These are phyloP conservation scores for Hypoxylon intermedium DNA, from an alignment of 495 filamentous ascomycete genomes.

Conservation along the genomic window DNA sequence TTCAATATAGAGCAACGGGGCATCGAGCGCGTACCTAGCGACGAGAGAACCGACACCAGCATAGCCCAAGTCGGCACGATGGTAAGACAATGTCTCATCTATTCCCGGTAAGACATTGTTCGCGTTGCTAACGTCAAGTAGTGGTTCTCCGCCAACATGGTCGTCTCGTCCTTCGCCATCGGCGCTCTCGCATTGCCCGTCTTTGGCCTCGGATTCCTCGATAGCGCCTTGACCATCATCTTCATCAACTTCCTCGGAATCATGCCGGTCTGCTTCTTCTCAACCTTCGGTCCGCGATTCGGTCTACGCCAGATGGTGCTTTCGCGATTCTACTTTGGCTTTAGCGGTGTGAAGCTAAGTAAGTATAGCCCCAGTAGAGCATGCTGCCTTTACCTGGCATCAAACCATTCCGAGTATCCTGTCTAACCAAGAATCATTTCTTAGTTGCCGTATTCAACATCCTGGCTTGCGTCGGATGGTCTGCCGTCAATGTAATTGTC, in stretches of 20 bases:
- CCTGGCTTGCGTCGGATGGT: slow-evolving; percentile 79
- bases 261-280: slow-evolving; percentile 79
- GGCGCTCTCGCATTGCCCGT: slow-evolving; percentile 72
- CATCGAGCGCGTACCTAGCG: slow-evolving; percentile 78
- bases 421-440: slow-evolving; percentile 12
- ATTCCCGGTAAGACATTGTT: neutral
- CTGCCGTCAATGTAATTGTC: slow-evolving; percentile 79
- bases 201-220: slow-evolving; percentile 75
- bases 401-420: neutral
- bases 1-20: slow-evolving; percentile 79
- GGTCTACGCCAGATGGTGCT: slow-evolving; percentile 86
- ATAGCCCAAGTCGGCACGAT: slow-evolving; percentile 75
- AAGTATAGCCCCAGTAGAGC: slow-evolving; percentile 43
- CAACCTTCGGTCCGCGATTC: slow-evolving; percentile 77
- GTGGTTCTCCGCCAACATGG: slow-evolving; percentile 89
- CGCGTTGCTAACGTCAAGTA: slow-evolving; percentile 45
- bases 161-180: slow-evolving; percentile 81
- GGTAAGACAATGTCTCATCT: slow-evolving; percentile 58
- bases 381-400: neutral
- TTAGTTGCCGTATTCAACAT: slow-evolving; percentile 77
- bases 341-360: slow-evolving; percentile 74
- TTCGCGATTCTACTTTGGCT: slow-evolving; percentile 84
- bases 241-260: slow-evolving; percentile 82
- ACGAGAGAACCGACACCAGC: slow-evolving; percentile 72
- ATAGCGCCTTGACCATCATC: slow-evolving; percentile 76